These are phyloP conservation scores for Linnemannia hyalina DNA, from an alignment of 192 early-diverging fungal genomes.

Conservation along the genomic window DNA sequence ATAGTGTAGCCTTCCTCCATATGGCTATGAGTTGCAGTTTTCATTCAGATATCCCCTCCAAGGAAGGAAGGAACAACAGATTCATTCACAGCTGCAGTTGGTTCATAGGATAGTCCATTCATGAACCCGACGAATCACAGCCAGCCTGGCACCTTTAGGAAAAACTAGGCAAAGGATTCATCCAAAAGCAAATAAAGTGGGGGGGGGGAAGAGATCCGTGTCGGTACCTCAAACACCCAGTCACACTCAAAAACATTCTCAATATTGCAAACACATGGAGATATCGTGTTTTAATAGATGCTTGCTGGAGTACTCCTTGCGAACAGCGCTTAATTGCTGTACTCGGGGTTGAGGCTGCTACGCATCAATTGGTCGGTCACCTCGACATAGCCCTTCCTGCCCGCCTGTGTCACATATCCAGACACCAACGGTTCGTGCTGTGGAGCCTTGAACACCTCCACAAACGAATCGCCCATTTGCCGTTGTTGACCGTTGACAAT, in stretches of 20 bases:
- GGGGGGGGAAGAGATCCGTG: no score
- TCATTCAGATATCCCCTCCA: background rate
- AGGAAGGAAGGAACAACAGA: background rate
- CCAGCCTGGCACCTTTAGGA: background rate
- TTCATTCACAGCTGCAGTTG: background rate
- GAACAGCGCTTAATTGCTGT: background rate
- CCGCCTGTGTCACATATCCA: slow-evolving; percentile 52
- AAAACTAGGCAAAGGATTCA: no score
- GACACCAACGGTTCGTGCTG: slow-evolving; percentile 32
- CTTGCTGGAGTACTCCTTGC: background rate
- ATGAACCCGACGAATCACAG: background rate
- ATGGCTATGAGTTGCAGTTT: no score
- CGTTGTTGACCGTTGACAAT: background rate
- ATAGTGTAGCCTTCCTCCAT: no score
- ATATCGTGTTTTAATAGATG: background rate
- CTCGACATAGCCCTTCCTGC: slow-evolving; percentile 52
- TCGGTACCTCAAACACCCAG: no score
- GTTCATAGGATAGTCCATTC: background rate
- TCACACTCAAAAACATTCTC: no score
- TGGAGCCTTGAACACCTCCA: slow-evolving; percentile 34
- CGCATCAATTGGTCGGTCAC: slow-evolving; percentile 41
- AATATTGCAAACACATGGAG: background rate
- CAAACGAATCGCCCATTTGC: slow-evolving; percentile 51
- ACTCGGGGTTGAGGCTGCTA: slow-evolving; percentile 43
- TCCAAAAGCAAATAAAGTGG: no score